phyloP scores from a whole-genome alignment of 2,329 filamentous ascomycete species.

The Sclerotinia sclerotiorum region DNA sequence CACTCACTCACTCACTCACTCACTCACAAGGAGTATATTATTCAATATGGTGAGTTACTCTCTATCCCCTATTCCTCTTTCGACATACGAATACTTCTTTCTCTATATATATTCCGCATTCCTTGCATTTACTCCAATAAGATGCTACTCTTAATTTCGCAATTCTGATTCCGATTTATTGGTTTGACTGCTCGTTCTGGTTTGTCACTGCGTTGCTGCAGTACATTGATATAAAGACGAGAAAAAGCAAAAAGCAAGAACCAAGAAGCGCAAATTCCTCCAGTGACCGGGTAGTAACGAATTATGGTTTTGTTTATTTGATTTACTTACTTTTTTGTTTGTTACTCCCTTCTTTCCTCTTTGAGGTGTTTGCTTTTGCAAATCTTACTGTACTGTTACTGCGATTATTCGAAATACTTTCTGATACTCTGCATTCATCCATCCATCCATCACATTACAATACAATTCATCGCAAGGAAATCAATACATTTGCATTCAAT shows the following conservation, averaged over 20 bases:
- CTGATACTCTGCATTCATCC: background rate
- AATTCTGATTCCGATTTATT: constrained; percentile 6
- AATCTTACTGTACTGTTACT: background rate
- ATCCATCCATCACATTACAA: background rate
- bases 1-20: background rate
- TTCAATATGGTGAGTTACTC: constrained; percentile 9
- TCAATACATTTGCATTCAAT: background rate
- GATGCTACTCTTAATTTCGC: background rate
- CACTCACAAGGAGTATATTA: background rate
- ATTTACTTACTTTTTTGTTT: background rate
- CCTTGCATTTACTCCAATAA: constrained; percentile 17
- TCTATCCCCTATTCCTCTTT: constrained; percentile 9
- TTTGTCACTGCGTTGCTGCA: background rate
- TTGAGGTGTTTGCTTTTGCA: no score
- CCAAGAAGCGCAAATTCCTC: background rate
- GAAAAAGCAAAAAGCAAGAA: background rate
- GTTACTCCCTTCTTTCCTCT: background rate
- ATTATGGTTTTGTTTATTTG: background rate
- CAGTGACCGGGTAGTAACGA: background rate
- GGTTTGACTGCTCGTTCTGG: background rate
- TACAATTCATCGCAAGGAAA: background rate
- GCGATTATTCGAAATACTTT: background rate
- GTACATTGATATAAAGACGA: background rate
- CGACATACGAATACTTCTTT: background rate
- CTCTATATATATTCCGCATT: background rate